A percentile compares a stretch with the other conserved stretches of the same genome.
Conservation (phyloP, 805 yeast genomes). For the Jamesozyma hellenica region DNA sequence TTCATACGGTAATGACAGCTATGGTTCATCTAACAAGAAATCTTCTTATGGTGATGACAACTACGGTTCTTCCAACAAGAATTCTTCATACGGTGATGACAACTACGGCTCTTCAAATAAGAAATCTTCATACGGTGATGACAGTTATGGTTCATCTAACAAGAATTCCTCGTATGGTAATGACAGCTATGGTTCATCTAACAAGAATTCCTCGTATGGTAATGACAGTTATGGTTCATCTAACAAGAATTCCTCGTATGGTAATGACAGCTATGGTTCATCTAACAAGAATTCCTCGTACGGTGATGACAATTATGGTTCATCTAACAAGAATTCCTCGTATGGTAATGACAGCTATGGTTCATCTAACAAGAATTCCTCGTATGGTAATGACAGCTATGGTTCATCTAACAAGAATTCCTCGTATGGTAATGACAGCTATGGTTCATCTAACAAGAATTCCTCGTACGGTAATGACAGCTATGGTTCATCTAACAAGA, state of each 20-base stretch:
- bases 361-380: slow-evolving; percentile 15
- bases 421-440: slow-evolving; percentile 21
- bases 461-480: slow-evolving; percentile 11
- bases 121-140: slow-evolving; percentile 14
- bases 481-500: slow-evolving; percentile 20
- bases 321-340: slow-evolving; percentile 13
- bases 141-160: slow-evolving; percentile 21
- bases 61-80: slow-evolving; percentile 14
- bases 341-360: slow-evolving; percentile 13
- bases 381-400: slow-evolving; percentile 25
- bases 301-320: slow-evolving; percentile 18
- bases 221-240: slow-evolving; percentile 16
- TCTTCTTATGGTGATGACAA: slow-evolving; percentile 11
- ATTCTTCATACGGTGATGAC: slow-evolving; percentile 19
- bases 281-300: slow-evolving; percentile 17
- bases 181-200: slow-evolving; percentile 15
- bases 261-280: slow-evolving; percentile 16
- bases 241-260: slow-evolving; percentile 24
- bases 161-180: slow-evolving; percentile 18
- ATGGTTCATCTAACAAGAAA: slow-evolving; percentile 12
- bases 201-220: slow-evolving; percentile 15
- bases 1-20: slow-evolving; percentile 21
- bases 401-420: slow-evolving; percentile 20
- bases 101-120: slow-evolving; percentile 20
- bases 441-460: slow-evolving; percentile 11